phyloP scores from a whole-genome alignment of 164 flowering plant species.

The Berberis vulgaris region DNA sequence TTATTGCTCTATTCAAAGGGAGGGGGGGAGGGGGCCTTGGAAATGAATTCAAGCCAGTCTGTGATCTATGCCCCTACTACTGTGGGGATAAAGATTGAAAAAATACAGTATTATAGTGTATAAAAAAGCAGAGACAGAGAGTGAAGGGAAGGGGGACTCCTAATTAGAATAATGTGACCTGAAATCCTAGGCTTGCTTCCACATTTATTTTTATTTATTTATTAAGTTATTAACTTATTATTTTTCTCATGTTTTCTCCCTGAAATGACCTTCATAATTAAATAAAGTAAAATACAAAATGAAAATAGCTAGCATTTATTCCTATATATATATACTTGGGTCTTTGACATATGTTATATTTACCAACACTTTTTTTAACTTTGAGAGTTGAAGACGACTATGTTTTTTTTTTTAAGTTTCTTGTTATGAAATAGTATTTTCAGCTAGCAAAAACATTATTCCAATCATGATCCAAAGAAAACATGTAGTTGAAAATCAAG shows the following conservation, averaged over 20 bases:
- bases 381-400: too few relatives aligned
- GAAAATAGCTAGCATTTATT: not conserved
- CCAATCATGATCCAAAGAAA: too few relatives aligned
- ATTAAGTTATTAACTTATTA: not conserved
- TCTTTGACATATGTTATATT: not conserved
- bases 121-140: too few relatives aligned
- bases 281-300: not conserved
- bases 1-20: slow-evolving; percentile 3
- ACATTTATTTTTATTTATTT: too few relatives aligned
- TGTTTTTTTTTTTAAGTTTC: too few relatives aligned
- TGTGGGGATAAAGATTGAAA: slow-evolving; percentile 1
- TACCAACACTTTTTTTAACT: not conserved
- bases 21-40: slow-evolving; percentile 3
- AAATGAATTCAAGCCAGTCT: slow-evolving; percentile 15
- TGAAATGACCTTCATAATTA: not conserved
- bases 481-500: too few relatives aligned
- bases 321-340: not conserved
- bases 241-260: not conserved
- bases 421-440: too few relatives aligned
- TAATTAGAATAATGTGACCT: not conserved
- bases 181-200: slow-evolving; percentile 1
- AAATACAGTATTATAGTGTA: not conserved
- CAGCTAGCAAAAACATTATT: too few relatives aligned
- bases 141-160: not conserved
- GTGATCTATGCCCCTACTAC: slow-evolving; percentile 11